Conservation (phyloP, 2,329 filamentous ascomycete species). For the Beauveria medogensis region DNA sequence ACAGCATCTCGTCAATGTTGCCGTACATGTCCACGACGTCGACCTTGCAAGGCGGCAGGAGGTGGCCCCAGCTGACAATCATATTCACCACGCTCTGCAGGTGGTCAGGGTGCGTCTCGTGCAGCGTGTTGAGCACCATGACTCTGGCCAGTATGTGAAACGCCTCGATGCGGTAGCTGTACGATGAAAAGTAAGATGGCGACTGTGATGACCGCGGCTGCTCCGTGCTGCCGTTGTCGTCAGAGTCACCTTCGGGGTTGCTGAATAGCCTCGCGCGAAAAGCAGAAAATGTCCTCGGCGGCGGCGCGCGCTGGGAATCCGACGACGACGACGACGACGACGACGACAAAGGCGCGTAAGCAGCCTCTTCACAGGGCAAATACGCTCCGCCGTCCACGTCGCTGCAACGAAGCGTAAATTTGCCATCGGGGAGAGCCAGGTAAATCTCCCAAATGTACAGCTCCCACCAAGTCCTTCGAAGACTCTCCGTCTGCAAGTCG, state of each 20-base stretch:
- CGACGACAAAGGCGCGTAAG: not conserved
- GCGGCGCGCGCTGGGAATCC: not conserved
- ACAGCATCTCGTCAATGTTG: slow-evolving; percentile 6
- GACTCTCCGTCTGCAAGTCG: not conserved
- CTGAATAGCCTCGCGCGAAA: not conserved
- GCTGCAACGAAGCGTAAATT: not conserved
- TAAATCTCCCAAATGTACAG: not conserved
- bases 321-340: too few species aligned
- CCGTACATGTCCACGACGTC: slow-evolving; percentile 2
- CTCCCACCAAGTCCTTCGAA: not conserved
- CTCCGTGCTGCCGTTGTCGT: not conserved
- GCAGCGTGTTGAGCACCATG: slow-evolving; percentile 2
- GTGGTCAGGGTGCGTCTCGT: not conserved
- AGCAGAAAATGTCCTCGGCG: not conserved
- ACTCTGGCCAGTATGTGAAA: slow-evolving; percentile 1
- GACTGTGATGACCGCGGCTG: not conserved
- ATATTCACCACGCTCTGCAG: slow-evolving; percentile 1
- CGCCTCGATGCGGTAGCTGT: slow-evolving; percentile 4
- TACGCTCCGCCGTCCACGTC: not conserved
- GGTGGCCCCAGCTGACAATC: slow-evolving; percentile 4
- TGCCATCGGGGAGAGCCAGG: not conserved
- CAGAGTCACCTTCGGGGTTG: not conserved
- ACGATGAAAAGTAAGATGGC: not conserved
- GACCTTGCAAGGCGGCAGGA: not conserved
- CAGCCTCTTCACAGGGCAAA: not conserved